Base-by-base conservation (phyloP, 208 protist species). In the Novymonas esmeraldas region DNA sequence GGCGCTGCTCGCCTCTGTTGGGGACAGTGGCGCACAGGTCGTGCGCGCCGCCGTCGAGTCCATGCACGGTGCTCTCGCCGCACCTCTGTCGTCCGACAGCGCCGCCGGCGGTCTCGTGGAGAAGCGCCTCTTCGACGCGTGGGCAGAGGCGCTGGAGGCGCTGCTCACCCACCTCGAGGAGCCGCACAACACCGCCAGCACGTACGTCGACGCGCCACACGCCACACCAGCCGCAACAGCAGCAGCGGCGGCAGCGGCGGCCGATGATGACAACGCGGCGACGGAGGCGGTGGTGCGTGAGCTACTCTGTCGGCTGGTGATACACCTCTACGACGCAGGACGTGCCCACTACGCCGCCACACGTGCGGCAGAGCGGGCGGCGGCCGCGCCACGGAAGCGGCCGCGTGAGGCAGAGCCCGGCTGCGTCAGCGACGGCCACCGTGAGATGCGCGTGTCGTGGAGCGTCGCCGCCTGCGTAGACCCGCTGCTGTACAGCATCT, bases 101-200 rank as follows among this genome's bases (percentile, higher is more conserved):
- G 29, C 29, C 11, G 24, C 28, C 41, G 29, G 39, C 38, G 11
- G 3, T 36, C 10, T 10, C 6, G 13, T 10, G 5, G 33, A 36
- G 6, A n/a, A 48, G 13, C 39, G 33, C 22, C n/a, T 16, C 36
- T 61, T 31, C 34, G 16, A 9, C 22, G 36, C 16, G 18, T 90
- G 84, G 84, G 71, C 75, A 9, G 84, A 87, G 20, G 79, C 65
- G 4, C 16, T 90, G 11, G 84, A 90, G 64, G 70, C 70, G 33
- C 64, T 87, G 6, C 79, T 90, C 24, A 69, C 51, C 38, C 60
- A 62, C 38, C 36, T 82, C 14, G 82, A 87, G 22, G 38, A 74
- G 16, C 49, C 41, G 26, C 64, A 36, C 18, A 38, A 34, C n/a
- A n/a, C n/a, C n/a, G n/a, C n/a, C n/a, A n/a, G n/a, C n/a, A n/a